Conservation (phyloP, 2,329 filamentous ascomycete species). For the Trichothecium sympodiale region DNA sequence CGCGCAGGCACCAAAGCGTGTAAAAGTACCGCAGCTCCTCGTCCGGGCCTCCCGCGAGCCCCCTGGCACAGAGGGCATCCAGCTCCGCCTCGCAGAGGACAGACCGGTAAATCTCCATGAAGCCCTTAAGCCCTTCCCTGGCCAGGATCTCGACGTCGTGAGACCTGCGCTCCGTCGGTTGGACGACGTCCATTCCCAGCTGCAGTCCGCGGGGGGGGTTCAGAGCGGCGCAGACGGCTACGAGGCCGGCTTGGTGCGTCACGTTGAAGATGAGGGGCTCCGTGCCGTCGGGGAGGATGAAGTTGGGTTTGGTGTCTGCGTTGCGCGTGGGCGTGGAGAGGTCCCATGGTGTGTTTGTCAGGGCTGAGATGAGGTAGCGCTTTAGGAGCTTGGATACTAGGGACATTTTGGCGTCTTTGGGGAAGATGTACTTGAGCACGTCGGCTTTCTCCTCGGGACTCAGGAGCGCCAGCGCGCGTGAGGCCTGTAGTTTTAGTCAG, state of each 20-base stretch:
- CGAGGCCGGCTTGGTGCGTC: constrained; percentile 67
- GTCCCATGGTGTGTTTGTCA: constrained; percentile 32
- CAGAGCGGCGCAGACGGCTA: constrained; percentile 49
- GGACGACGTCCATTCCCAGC: constrained; percentile 68
- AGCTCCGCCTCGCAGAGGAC: constrained; percentile 56
- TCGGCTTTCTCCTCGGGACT: constrained; percentile 41
- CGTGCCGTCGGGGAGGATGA: constrained; percentile 31
- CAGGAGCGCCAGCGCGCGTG: constrained; percentile 42
- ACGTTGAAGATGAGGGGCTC: constrained; percentile 60
- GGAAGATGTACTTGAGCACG: constrained; percentile 51
- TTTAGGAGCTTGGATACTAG: constrained; percentile 66
- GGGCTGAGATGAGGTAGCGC: constrained; percentile 46
- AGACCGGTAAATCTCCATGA: constrained; percentile 61
- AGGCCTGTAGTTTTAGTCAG: constrained; percentile 27
- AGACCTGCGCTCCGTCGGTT: constrained; percentile 56
- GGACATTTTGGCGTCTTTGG: constrained; percentile 64
- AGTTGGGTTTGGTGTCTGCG: constrained; percentile 42
- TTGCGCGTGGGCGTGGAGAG: constrained; percentile 45
- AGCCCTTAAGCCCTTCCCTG: constrained; percentile 50
- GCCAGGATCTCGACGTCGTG: constrained; percentile 47
- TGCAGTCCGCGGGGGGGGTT: constrained; percentile 24
- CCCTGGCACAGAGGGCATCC: constrained; percentile 43
- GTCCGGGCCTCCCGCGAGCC: constrained; percentile 23
- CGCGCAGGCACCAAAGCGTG: constrained; percentile 67
- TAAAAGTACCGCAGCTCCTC: constrained; percentile 61